Percentiles rank a stretch among this genome's conserved stretches.
Evolutionary conservation across 768 basidiomycete species (phyloP).

Genomic region (Macrolepiota fuliginosa): DNA sequence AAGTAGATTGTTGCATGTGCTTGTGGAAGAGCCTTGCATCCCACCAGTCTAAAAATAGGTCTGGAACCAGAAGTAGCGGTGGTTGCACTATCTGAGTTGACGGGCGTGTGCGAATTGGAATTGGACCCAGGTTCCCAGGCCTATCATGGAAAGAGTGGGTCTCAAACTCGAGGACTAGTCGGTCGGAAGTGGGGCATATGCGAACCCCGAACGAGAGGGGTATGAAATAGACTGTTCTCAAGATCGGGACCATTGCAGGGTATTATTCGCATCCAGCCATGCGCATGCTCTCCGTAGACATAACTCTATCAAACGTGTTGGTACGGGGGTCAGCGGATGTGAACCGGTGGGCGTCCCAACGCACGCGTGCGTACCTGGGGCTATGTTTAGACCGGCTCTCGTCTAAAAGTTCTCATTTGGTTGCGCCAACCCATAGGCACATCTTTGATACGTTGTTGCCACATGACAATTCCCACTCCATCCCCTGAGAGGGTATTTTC

Average conservation of each 20-base stretch:
- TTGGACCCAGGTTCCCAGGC: not conserved
- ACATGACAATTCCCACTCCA: not conserved
- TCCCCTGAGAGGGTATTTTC: no score
- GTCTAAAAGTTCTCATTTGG: not conserved
- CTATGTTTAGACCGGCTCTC: not conserved
- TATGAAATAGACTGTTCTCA: no score
- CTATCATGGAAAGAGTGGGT: not conserved
- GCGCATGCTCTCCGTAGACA: not conserved
- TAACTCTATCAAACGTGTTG: not conserved
- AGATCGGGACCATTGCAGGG: no score
- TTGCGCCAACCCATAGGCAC: not conserved
- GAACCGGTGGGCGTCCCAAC: not conserved
- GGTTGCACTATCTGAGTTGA: not conserved
- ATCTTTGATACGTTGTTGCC: not conserved
- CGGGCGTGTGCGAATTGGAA: not conserved
- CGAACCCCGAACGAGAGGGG: not conserved
- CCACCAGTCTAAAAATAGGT: constrained; percentile 3
- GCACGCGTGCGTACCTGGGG: not conserved
- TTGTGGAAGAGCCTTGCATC: not conserved
- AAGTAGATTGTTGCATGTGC: not conserved
- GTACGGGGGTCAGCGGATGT: not conserved
- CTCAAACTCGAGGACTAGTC: not conserved
- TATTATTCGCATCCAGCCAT: not conserved
- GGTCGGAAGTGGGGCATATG: not conserved
- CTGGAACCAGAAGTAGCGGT: not conserved